Evolutionary conservation across 2,329 filamentous ascomycete genomes (phyloP), one percentile per base, ranked within the genome.

Genomic region (Arthrobotrys iridis): DNA sequence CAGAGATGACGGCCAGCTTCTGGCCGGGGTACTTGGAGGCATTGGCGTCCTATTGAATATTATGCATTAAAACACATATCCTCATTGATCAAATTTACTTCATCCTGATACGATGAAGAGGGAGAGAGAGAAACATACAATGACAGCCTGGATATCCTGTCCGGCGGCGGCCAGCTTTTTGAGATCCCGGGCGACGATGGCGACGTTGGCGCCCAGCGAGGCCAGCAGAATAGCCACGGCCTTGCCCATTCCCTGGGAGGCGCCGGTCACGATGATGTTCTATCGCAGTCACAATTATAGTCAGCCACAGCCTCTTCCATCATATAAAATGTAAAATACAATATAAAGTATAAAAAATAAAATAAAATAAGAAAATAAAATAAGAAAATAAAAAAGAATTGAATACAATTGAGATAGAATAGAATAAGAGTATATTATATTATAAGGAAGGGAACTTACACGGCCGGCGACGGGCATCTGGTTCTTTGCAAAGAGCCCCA

Each of bases 241-340:
- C 78, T 89, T 88, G 73, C 95, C 95, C 90, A 97, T 92, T 70
- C 95, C 95, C 81, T 97, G 92, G 0, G 95, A 97, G 30, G 90
- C 93, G 50, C 95, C 95, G 0, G 95, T 99, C 60, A 99, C 85
- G 65, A 98, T 85, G 60, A 96, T 86, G 1, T 93, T 97, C 93
- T 97, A 79, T 7, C 24, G 1, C 15, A 35, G 15, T 18, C 46
- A 24, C 30, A 55, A 13, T 11, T 4, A 67, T 37, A 3, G n/a
- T n/a, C n/a, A n/a, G n/a, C n/a, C n/a, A n/a, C n/a, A n/a, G n/a
- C n/a, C n/a, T n/a, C n/a, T n/a, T n/a, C n/a, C n/a, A n/a, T n/a
- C n/a, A n/a, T n/a, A n/a, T n/a, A n/a, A n/a, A n/a, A n/a, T n/a
- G n/a, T n/a, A n/a, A n/a, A n/a, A n/a, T n/a, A n/a, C n/a, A n/a